Evolutionary conservation across 805 yeast species (phyloP), one percentile per base, ranked within the genome.

Genomic region (Cyberlindnera xishuangbannaensis): DNA sequence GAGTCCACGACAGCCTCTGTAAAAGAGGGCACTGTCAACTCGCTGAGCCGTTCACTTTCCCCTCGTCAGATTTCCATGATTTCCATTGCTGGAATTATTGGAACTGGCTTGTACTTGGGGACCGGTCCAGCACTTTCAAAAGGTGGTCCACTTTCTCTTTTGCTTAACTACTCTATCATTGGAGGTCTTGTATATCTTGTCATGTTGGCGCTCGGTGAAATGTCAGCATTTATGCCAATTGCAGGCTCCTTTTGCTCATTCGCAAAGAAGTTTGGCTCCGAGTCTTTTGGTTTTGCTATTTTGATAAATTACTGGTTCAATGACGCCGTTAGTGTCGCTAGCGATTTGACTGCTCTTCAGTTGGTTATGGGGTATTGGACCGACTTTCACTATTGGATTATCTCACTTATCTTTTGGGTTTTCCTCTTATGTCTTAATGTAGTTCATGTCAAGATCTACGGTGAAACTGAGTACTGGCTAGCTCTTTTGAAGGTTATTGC

Each of bases 1-100:
- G n/a, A n/a, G n/a, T n/a, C n/a, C n/a, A n/a, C n/a, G n/a, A n/a
- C n/a, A n/a, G n/a, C n/a, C 25, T 30, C 30, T 4, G 15, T 31
- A n/a, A 22, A 33, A 4, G 29, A 33, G 14, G 41, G 41, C 2
- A 36, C 40, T 7, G 49, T 41, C 13, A 33, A 45, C 28, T 37
- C 41, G 2, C 44, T 57, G 34, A 57, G 55, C 33, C 56, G 60
- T 37, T 52, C 58, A 4, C 48, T 61, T 23, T 43, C 56, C 23
- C 55, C 59, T 18, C 53, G 72, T 28, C 87, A 80, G 44, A 72
- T 79, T 40, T 70, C 76, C 40, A 74, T 83, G 81, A 79, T 83
- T 47, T 85, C 92, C 31, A 67, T 83, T 38, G 88, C 90, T 39
- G 88, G 92, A 27, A 76, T 86, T 42, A 82, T 84, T 43, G 95